These are phyloP conservation scores for Globisporangium paroecandrum DNA, from an alignment of 352 stramenopile species.

Conservation along the genomic window DNA sequence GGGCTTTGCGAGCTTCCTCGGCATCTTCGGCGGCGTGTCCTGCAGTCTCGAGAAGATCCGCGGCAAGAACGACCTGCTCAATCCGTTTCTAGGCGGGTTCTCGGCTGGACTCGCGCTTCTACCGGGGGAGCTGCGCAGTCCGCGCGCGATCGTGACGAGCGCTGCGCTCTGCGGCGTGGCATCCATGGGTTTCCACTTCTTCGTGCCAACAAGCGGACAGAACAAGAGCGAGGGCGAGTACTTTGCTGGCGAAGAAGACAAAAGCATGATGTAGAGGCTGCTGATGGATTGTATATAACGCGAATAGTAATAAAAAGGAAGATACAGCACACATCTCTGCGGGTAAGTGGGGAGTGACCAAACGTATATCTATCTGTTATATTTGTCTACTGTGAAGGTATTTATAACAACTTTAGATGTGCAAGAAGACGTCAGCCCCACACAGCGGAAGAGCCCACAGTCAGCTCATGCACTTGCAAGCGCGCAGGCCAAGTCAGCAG, in stretches of 20 bases:
- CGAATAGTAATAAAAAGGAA: constrained; percentile 7
- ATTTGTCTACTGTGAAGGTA: not conserved
- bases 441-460: not conserved
- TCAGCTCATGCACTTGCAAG: not conserved
- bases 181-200: constrained; percentile 60
- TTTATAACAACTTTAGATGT: not conserved
- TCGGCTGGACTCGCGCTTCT: constrained; percentile 50
- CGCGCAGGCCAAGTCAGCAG: not conserved
- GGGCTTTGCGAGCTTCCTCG: constrained; percentile 69
- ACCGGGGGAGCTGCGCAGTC: constrained; percentile 41
- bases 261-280: not conserved
- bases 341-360: not conserved
- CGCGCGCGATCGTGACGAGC: constrained; percentile 34
- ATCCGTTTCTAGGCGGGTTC: constrained; percentile 70
- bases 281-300: not conserved
- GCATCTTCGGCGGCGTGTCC: constrained; percentile 67
- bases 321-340: not conserved
- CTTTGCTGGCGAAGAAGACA: not conserved
- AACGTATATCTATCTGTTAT: not conserved
- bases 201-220: constrained; percentile 37
- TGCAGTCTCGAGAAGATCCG: constrained; percentile 63
- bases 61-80: constrained; percentile 54
- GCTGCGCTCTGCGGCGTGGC: constrained; percentile 47
- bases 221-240: constrained; percentile 19
- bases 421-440: not conserved